Percentiles rank a stretch among this genome's conserved stretches.
Conservation (phyloP, 805 yeast species). For the Hanseniaspora valbyensis region DNA sequence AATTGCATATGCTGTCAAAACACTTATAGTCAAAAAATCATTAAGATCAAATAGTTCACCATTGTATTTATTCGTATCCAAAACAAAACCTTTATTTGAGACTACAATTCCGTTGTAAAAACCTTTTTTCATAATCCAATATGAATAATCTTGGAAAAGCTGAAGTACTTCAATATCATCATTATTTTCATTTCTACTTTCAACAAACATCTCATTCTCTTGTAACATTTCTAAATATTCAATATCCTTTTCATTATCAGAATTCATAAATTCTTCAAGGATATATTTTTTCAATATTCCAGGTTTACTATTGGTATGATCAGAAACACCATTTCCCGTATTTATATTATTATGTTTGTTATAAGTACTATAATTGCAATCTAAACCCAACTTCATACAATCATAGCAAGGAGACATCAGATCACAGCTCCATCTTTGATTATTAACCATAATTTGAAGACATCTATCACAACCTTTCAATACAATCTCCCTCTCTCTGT, state of each 20-base stretch:
- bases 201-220: slow-evolving; percentile 9
- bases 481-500: slow-evolving; percentile 1
- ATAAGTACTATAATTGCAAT: slow-evolving; percentile 9
- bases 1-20: slow-evolving; percentile 24
- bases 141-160: slow-evolving; percentile 26
- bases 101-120: slow-evolving; percentile 19
- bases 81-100: slow-evolving; percentile 1
- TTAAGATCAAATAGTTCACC: slow-evolving; percentile 2
- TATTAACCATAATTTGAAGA: slow-evolving; percentile 3
- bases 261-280: slow-evolving; percentile 7
- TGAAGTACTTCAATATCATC: slow-evolving; percentile 19
- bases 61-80: background rate
- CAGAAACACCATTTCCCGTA: too few species aligned
- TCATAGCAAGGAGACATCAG: slow-evolving; percentile 10
- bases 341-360: background rate
- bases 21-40: slow-evolving; percentile 20
- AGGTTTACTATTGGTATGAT: too few species aligned
- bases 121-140: slow-evolving; percentile 24
- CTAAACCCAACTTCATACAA: slow-evolving; percentile 12
- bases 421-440: slow-evolving; percentile 6
- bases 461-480: slow-evolving; percentile 13
- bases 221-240: slow-evolving; percentile 1
- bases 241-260: background rate
- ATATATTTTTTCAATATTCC: slow-evolving; percentile 1
- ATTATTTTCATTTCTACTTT: background rate